Conservation (phyloP, 257 asterid genomes). For the Solanum microdontum region DNA sequence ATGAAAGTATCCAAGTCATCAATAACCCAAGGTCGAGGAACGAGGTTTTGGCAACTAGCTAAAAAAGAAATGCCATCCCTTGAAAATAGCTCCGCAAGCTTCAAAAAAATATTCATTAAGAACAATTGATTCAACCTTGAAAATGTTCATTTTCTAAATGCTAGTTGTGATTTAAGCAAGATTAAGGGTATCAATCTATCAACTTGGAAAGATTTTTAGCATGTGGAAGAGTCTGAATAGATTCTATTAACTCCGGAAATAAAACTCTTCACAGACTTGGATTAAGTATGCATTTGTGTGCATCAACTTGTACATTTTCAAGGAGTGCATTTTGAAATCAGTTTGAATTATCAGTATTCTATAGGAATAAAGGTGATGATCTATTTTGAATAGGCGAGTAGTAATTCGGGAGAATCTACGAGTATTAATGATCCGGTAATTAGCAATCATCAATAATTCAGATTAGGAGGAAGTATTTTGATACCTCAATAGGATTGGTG, state of each 20-base stretch:
- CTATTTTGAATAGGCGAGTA: background rate
- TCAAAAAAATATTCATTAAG: conserved; percentile 12
- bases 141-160: background rate
- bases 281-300: background rate
- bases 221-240: background rate
- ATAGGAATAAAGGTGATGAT: background rate
- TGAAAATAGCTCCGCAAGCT: conserved; percentile 93
- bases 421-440: background rate
- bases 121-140: conserved; percentile 3
- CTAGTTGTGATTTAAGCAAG: background rate
- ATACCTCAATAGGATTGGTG: background rate
- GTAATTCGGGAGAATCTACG: background rate
- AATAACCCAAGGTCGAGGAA: conserved; percentile 97
- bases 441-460: background rate
- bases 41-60: conserved; percentile 90
- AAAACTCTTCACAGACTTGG: background rate
- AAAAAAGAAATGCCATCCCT: conserved; percentile 92
- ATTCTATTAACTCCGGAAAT: background rate
- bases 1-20: conserved; percentile 83
- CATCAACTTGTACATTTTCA: background rate
- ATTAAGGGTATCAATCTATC: background rate
- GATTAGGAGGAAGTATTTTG: background rate
- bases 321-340: background rate
- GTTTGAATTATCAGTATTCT: background rate
- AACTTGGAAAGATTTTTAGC: background rate